Evolutionary conservation across 164 flowering plant species (phyloP).

Genomic region (Magnolia changhungtana): DNA sequence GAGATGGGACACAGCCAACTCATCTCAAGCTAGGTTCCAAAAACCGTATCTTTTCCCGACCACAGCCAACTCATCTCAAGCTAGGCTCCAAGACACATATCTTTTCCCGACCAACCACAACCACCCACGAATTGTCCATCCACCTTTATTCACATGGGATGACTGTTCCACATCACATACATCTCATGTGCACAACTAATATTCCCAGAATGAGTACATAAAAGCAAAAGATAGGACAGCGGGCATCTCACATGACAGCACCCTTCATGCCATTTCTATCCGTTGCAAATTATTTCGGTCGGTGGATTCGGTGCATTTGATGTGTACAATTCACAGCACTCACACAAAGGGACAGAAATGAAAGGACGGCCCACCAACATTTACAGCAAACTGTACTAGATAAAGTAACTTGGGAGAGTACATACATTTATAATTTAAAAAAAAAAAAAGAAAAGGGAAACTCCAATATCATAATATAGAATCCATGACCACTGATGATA

Average conservation of each 20-base stretch:
- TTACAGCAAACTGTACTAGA: slow-evolving; percentile 3
- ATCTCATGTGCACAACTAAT: background rate
- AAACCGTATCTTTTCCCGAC: too few relatives aligned
- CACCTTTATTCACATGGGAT: background rate
- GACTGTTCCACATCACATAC: background rate
- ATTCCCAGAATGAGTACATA: background rate
- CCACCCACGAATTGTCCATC: too few relatives aligned
- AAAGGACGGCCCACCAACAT: slow-evolving; percentile 4
- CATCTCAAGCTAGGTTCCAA: too few relatives aligned
- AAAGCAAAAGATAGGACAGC: background rate
- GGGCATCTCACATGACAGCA: background rate
- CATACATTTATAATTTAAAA: background rate
- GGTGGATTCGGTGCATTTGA: background rate
- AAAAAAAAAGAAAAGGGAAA: background rate
- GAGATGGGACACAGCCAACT: too few relatives aligned
- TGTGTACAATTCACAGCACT: background rate
- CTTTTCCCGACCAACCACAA: too few relatives aligned
- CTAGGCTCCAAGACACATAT: too few relatives aligned
- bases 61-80: too few relatives aligned
- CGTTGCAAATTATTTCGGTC: background rate
- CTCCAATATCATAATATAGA: background rate
- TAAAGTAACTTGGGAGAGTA: background rate
- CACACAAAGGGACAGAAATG: background rate
- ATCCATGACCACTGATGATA: background rate
- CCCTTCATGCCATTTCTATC: too few relatives aligned